phyloP scores from a whole-genome alignment of 129 eudicot genomes.

The Tagetes patula region DNA sequence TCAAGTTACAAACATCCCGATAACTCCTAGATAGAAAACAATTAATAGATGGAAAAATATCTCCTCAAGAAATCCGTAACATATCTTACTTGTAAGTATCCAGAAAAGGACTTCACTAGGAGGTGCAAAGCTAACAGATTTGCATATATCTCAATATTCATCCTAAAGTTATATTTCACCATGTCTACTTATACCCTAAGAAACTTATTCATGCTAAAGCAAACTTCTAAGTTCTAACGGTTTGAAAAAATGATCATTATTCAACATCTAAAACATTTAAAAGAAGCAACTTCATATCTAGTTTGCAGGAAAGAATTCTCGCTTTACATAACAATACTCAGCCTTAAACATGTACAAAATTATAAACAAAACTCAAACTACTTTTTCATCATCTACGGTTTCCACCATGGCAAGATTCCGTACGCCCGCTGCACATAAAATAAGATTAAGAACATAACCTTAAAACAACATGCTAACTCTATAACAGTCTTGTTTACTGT shows the following conservation, averaged over 20 bases:
- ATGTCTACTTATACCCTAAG: not conserved
- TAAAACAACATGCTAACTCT: slow-evolving; percentile 13
- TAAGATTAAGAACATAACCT: not conserved
- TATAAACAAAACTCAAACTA: slow-evolving; percentile 17
- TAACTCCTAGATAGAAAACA: not conserved
- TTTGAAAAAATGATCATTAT: not conserved
- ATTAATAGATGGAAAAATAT: not conserved
- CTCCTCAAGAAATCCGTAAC: not conserved
- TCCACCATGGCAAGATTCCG: slow-evolving; percentile 90
- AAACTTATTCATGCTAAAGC: not conserved
- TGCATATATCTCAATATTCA: too few species aligned
- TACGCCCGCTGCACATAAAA: slow-evolving; percentile 63
- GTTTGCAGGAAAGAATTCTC: slow-evolving; percentile 11
- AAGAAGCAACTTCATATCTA: slow-evolving; percentile 14
- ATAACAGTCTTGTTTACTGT: not conserved
- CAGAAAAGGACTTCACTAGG: not conserved
- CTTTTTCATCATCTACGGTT: slow-evolving; percentile 96
- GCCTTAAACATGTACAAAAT: not conserved
- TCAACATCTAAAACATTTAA: not conserved
- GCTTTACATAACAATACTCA: slow-evolving; percentile 5
- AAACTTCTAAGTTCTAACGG: not conserved
- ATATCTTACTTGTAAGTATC: not conserved
- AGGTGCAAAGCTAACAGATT: not conserved
- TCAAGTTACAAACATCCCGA: not conserved
- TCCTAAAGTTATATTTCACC: not conserved